Base-by-base conservation (phyloP, 176 grass and related monocot genomes). In the Avena sativa region DNA sequence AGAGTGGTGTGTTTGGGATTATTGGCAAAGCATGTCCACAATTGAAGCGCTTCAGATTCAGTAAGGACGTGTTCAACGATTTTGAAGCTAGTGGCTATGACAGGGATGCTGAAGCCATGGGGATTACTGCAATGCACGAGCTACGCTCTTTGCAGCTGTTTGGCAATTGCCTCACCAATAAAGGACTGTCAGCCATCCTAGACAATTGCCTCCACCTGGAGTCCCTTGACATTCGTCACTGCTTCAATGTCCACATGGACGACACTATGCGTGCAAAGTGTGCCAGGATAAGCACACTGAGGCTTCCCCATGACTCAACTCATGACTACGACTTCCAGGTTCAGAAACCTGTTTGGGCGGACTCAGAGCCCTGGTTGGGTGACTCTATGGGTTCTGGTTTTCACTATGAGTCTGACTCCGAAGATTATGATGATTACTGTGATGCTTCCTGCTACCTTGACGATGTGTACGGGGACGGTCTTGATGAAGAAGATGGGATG, bases 181-280 rank as follows among this genome's bases (percentile, higher is more conserved):
- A 49, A 74, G 71, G 71, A 1, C 73, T 76, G 73, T 16, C 23
- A 17, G 14, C 73, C 23, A 76, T 76, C 73, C 48, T 76, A 13
- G 48, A 76, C 73, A 76, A 76, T 32, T 76, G 73, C 73, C 48
- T 0, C 8, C 47, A 76, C 0, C 14, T 76, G 48, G 73, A 76
- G 73, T 32, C 73, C 73, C 73, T 76, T 32, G 73, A 76, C 25
- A 53, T 76, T 28, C 14, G 47, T 9, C 48, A 28, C 14, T 76
- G 73, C 48, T 76, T 76, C 73, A 76, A 76, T 4, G 25, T 76
- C 48, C 53, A 9, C 48, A 53, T 76, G 73, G 73, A 76, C 6
- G 48, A 76, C 7, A 17, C 23, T 6, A 47, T 74, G 73, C 73
- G 73, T 17, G 73, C 73, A 52, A 51, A 53, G 73, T 76, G 73